A percentile compares a stretch with the other conserved stretches of the same genome.
These are phyloP conservation scores for Suillus occidentalis DNA, from an alignment of 768 basidiomycete genomes.

Conservation along the genomic window DNA sequence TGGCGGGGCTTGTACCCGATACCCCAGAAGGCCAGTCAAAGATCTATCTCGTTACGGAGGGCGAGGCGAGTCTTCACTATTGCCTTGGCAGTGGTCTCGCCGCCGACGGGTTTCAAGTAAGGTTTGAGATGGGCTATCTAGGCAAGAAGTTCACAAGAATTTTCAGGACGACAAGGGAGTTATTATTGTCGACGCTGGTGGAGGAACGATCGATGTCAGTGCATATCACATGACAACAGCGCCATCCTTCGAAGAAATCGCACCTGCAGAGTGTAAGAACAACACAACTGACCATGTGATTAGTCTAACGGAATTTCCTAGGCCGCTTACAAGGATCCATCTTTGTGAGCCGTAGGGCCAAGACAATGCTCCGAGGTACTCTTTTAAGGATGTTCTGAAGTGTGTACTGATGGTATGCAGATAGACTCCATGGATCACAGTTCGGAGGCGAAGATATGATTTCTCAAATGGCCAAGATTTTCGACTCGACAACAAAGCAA, in stretches of 20 bases:
- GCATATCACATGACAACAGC: conserved; percentile 45
- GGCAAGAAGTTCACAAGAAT: background rate
- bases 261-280: conserved; percentile 42
- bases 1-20: conserved; percentile 41
- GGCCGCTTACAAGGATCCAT: conserved; percentile 52
- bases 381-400: background rate
- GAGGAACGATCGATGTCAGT: conserved; percentile 62
- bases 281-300: background rate
- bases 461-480: conserved; percentile 39
- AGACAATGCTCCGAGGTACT: conserved; percentile 39
- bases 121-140: background rate
- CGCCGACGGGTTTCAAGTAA: conserved; percentile 28
- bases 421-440: conserved; percentile 39
- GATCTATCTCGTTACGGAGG: conserved; percentile 49
- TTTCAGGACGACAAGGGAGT: conserved; percentile 45
- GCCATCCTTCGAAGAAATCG: conserved; percentile 47
- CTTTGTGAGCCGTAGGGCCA: conserved; percentile 48
- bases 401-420: conserved; percentile 25
- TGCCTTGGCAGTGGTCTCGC: conserved; percentile 40
- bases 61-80: conserved; percentile 54
- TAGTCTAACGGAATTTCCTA: conserved; percentile 22
- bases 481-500: conserved; percentile 49
- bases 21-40: conserved; percentile 35
- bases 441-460: conserved; percentile 42
- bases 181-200: conserved; percentile 61